phyloP scores from a whole-genome alignment of 129 eudicot species.

The Tagetes patula region DNA sequence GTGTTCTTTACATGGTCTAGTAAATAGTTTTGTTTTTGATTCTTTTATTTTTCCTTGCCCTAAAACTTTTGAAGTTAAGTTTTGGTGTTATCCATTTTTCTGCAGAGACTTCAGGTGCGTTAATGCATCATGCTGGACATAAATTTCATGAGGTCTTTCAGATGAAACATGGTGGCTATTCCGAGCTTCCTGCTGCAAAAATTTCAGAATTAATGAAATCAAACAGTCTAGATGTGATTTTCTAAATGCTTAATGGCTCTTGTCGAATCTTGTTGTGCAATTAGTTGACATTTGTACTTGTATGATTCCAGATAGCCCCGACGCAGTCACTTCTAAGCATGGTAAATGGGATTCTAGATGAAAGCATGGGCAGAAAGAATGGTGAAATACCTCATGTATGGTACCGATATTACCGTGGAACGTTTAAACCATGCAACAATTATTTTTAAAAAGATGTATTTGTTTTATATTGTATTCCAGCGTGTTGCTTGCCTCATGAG shows the following conservation, averaged over 20 bases:
- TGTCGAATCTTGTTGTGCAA: too few species aligned
- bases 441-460: not conserved
- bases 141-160: slow-evolving; percentile 91
- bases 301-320: slow-evolving; percentile 73
- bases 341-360: slow-evolving; percentile 84
- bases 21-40: not conserved
- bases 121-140: slow-evolving; percentile 68
- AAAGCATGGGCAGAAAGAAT: slow-evolving; percentile 74
- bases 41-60: not conserved
- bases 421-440: not conserved
- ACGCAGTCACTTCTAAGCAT: slow-evolving; percentile 90
- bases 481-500: slow-evolving; percentile 92
- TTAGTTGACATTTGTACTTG: slow-evolving; percentile 20
- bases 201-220: slow-evolving; percentile 85
- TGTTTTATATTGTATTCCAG: slow-evolving; percentile 42
- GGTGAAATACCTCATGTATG: slow-evolving; percentile 95
- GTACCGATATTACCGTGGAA: not conserved
- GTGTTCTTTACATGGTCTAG: not conserved
- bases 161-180: slow-evolving; percentile 68
- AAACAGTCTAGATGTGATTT: slow-evolving; percentile 80
- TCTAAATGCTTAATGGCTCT: not conserved
- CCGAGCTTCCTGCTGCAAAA: slow-evolving; percentile 79
- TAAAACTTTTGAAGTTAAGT: not conserved
- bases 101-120: slow-evolving; percentile 54
- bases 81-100: not conserved